Evolutionary conservation across 345 rosid species (phyloP), one percentile per base, ranked within the genome.

Genomic region (Populus nigra): DNA sequence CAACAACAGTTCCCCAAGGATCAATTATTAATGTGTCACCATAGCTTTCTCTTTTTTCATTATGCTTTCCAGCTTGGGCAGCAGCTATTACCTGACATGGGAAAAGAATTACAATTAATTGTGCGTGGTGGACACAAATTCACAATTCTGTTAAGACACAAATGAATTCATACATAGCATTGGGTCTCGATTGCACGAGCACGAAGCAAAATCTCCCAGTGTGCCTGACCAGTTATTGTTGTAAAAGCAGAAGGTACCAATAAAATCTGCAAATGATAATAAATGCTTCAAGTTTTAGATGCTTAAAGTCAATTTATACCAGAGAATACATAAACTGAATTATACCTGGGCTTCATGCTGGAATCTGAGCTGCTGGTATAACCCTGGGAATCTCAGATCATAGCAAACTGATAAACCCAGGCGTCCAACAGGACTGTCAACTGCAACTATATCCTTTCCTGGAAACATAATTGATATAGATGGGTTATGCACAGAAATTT

Each of bases 121-220:
- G 18, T 23, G 20, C 55, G 18, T 68, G 57, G 16, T 22, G 31
- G 39, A 39, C 22, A n/a, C 4, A 65, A 69, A 67, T 29, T 22
- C 20, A 67, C 47, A 68, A 35, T 5, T 62, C 12, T 57, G 45
- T 4, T 11, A 22, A 39, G 53, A 68, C n/a, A 38, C 43, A 63
- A 77, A 66, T 41, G 57, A 43, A 72, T 50, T 75, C 90, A 75
- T 90, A 95, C 97, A 83, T 93, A 95, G 86, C 98, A 93, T 73
- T 95, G 99, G 31, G 99, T 95, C 87, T 95, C 97, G 43, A 95
- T 88, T 63, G 99, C 99, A 50, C 94, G 88, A 73, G 98, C 90
- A 79, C 98, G 91, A 63, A 95, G 99, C 66, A 93, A 91, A 86
- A 92, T 81, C 84, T 95, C 98, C 99, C 99, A 95, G 82, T 95